These are phyloP conservation scores for Endotrypanum monterogeii DNA, from an alignment of 208 protist species.

Conservation along the genomic window DNA sequence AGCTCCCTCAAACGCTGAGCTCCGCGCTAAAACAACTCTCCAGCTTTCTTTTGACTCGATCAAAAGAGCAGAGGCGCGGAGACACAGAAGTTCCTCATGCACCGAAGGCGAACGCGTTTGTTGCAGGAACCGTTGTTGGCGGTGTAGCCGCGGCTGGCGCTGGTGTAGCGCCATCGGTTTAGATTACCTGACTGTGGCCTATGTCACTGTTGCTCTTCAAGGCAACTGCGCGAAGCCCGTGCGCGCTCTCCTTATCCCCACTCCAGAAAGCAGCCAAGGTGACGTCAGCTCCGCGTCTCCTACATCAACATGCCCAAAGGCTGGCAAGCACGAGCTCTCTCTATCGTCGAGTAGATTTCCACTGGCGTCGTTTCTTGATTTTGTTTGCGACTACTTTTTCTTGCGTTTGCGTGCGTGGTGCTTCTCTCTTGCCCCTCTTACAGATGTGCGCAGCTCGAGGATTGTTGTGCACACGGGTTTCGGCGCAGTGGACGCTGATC, in stretches of 20 bases:
- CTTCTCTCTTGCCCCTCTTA: too few species aligned
- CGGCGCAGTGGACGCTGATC: not conserved
- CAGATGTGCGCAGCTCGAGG: too few species aligned
- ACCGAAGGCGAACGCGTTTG: slow-evolving; percentile 27
- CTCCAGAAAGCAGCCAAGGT: not conserved
- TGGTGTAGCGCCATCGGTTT: not conserved
- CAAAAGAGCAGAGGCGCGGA: not conserved
- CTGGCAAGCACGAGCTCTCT: not conserved
- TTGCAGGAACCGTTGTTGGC: slow-evolving; percentile 5
- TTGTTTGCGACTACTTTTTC: too few species aligned
- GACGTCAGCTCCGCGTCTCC: not conserved
- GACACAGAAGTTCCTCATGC: slow-evolving; percentile 10
- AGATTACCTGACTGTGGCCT: not conserved
- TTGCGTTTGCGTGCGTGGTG: too few species aligned
- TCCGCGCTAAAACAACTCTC: slow-evolving; percentile 49
- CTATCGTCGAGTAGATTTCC: not conserved
- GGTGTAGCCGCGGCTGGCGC: slow-evolving; percentile 9
- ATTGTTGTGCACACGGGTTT: too few species aligned
- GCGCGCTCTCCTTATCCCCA: too few species aligned
- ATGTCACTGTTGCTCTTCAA: not conserved
- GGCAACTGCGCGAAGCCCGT: too few species aligned
- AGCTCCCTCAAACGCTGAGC: slow-evolving; percentile 40
- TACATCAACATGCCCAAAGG: not conserved
- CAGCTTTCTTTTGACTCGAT: slow-evolving; percentile 32
- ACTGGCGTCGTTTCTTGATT: not conserved